Evolutionary conservation across 176 grass and related monocot genomes (phyloP), one percentile per base, ranked within the genome.

Genomic region (Eleusine indica): DNA sequence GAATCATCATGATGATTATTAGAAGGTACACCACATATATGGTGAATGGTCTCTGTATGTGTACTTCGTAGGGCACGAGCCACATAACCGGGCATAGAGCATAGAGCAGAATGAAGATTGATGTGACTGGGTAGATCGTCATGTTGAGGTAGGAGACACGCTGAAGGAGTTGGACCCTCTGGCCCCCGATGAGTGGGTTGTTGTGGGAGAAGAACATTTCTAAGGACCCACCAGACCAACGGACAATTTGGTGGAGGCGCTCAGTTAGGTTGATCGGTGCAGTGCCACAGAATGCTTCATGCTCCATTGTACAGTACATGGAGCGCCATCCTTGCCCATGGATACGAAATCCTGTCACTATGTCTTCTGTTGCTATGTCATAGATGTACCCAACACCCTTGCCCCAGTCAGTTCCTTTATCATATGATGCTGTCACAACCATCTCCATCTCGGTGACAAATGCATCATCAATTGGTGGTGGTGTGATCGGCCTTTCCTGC

Each of bases 191-290:
- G 25, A 86, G 25, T n/a, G 84, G 84, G 48, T 79, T 74, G 62
- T 74, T 67, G 35, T 35, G 84, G 7, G 84, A 86, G 48, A 86
- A 86, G 77, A 86, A 80, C 84, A 86, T 80, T 47, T 86, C 84
- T 17, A 86, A 28, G 4, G 84, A 86, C 22, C 84, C 84, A 4
- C 70, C 84, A 35, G 70, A 86, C 84, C 84, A 86, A 54, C 84
- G 84, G 0, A 86, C 76, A 79, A 74, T 86, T 73, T 86, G 77
- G 17, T 74, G 61, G 1, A 86, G 77, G 14, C 70, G 77, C 5
- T 86, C 84, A 0, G 84, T 86, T 7, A 86, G 61, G 37, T 80
- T 86, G 38, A 86, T 86, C 6, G 84, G 84, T 35, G 77, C 84
- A 0, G 48, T 75, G 35, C 84, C 77, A 30, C 25, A 14, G 29